phyloP scores from a whole-genome alignment of 1,284 basidiomycete genomes.

The Porogramme epimiltina region DNA sequence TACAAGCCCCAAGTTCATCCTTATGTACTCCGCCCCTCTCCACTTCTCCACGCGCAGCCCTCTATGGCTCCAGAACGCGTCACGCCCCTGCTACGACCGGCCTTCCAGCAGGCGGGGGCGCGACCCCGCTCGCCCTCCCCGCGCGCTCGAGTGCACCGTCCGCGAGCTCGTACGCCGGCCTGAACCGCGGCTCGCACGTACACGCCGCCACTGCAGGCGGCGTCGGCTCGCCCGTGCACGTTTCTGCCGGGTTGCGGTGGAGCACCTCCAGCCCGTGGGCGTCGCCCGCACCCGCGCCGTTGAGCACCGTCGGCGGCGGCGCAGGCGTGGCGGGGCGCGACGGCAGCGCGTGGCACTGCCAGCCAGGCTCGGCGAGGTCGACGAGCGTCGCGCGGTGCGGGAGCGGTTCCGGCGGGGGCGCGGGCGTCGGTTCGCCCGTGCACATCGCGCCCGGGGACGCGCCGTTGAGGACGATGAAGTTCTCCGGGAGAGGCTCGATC shows the following conservation, averaged over 20 bases:
- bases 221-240: conserved; percentile 2
- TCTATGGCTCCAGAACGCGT: too few relatives aligned
- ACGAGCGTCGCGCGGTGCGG: conserved; percentile 17
- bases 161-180: conserved; percentile 78
- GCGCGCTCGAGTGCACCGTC: conserved; percentile 81
- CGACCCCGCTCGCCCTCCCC: conserved; percentile 3
- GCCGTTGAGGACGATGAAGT: conserved; percentile 18
- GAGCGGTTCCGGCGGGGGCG: conserved; percentile 14
- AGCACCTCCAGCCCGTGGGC: conserved; percentile 1
- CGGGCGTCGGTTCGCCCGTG: conserved; percentile 11
- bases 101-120: too few relatives aligned
- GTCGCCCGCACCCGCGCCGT: not conserved
- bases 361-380: conserved; percentile 9
- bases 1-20: too few relatives aligned
- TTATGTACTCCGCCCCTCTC: too few relatives aligned
- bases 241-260: conserved; percentile 5
- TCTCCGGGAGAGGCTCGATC: conserved; percentile 19
- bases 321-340: conserved; percentile 9
- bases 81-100: too few relatives aligned
- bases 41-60: too few relatives aligned
- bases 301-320: not conserved
- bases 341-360: conserved; percentile 18
- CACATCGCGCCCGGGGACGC: conserved; percentile 9
- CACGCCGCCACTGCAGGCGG: conserved; percentile 2
- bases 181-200: conserved; percentile 43